Conservation (phyloP, 768 basidiomycete genomes). For the Clavaria fumosa region DNA sequence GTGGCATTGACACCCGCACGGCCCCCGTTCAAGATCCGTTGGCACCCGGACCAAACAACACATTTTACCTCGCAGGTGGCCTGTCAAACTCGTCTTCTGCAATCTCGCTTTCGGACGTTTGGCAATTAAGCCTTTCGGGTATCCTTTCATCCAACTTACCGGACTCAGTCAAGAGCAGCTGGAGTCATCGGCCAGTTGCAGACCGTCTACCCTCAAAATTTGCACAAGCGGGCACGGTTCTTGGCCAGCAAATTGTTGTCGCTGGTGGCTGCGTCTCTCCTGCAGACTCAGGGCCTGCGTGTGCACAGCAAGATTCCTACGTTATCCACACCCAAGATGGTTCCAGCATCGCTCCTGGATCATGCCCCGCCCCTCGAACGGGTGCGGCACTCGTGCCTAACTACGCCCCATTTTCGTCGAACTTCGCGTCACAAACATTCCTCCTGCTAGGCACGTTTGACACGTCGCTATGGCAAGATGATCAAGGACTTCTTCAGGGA, state of each 20-base stretch:
- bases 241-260: slow-evolving; percentile 36
- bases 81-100: slow-evolving; percentile 29
- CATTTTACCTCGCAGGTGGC: slow-evolving; percentile 65
- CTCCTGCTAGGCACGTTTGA: slow-evolving; percentile 57
- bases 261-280: slow-evolving; percentile 47
- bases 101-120: slow-evolving; percentile 51
- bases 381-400: slow-evolving; percentile 49
- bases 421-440: slow-evolving; percentile 50
- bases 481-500: slow-evolving; percentile 40
- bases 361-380: slow-evolving; percentile 54
- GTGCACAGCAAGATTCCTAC: slow-evolving; percentile 45
- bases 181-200: too few species aligned
- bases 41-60: slow-evolving; percentile 45
- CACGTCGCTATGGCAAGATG: slow-evolving; percentile 50
- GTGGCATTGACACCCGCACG: slow-evolving; percentile 54
- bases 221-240: slow-evolving; percentile 43
- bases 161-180: slow-evolving; percentile 34
- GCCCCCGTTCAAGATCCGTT: slow-evolving; percentile 26
- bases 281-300: slow-evolving; percentile 25
- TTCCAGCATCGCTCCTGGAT: slow-evolving; percentile 23
- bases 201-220: slow-evolving; percentile 29
- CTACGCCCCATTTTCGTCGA: slow-evolving; percentile 35
- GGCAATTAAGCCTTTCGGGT: slow-evolving; percentile 56
- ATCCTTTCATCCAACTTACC: slow-evolving; percentile 56
- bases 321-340: slow-evolving; percentile 31